Conservation (phyloP, 257 asterid species). For the Solanum neorickii region DNA sequence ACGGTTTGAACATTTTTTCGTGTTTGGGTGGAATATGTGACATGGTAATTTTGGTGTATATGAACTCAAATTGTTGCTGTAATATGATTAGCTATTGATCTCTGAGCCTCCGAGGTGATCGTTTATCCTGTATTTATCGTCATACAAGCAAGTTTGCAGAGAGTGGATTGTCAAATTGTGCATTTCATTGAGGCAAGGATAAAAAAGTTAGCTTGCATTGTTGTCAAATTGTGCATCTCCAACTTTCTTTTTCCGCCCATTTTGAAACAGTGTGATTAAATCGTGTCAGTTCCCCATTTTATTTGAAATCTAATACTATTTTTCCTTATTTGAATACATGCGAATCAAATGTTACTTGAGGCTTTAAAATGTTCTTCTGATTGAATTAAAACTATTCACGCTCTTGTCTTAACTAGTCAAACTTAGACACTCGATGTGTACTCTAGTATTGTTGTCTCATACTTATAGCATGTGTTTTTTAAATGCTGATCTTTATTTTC, state of each 20-base stretch:
- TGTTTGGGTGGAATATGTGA: not conserved
- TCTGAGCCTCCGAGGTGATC: too few species aligned
- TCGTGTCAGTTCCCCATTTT: not conserved
- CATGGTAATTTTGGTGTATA: not conserved
- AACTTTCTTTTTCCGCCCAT: not conserved
- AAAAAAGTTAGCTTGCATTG: not conserved
- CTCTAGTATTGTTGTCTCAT: not conserved
- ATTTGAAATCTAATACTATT: not conserved
- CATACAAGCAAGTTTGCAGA: not conserved
- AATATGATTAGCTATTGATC: too few species aligned
- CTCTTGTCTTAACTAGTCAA: not conserved
- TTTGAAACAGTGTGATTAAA: not conserved
- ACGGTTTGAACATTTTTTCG: not conserved
- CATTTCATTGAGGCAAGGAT: not conserved
- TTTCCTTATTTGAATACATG: not conserved
- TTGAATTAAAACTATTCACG: not conserved
- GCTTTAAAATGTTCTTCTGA: not conserved
- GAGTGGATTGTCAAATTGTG: not conserved
- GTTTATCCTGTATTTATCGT: too few species aligned
- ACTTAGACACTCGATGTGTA: not conserved
- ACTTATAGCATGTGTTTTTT: not conserved
- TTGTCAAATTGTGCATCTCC: not conserved
- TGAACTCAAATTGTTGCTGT: too few species aligned
- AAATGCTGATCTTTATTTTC: not conserved
- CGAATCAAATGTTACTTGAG: not conserved